These are phyloP conservation scores for Backusella macrospora DNA, from an alignment of 192 early-diverging fungal genomes.

Conservation along the genomic window DNA sequence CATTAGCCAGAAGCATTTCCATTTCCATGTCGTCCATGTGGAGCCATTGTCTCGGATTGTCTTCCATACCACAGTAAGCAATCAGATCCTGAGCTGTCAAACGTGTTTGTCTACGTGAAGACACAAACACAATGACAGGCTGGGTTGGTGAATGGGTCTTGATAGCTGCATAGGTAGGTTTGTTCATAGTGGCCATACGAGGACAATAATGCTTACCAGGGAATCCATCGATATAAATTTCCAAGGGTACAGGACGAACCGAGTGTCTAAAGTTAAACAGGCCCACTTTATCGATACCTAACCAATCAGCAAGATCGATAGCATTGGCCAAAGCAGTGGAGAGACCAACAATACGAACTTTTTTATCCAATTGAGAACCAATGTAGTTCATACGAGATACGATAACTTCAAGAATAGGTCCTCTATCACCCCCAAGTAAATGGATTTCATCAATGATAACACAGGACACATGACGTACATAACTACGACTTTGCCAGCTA, in stretches of 20 bases:
- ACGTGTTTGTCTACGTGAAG: slow-evolving; percentile 94
- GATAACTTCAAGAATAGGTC: slow-evolving; percentile 97
- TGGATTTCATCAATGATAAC: slow-evolving; percentile 99
- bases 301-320: slow-evolving; percentile 94
- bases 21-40: slow-evolving; percentile 83
- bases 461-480: slow-evolving; percentile 84
- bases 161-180: slow-evolving; percentile 94
- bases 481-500: slow-evolving; percentile 87
- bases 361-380: slow-evolving; percentile 69
- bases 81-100: slow-evolving; percentile 97
- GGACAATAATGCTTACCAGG: slow-evolving; percentile 97
- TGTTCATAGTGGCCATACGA: slow-evolving; percentile 98
- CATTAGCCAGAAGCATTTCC: slow-evolving; percentile 67
- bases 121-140: slow-evolving; percentile 98
- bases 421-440: slow-evolving; percentile 93
- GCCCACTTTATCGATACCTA: slow-evolving; percentile 83
- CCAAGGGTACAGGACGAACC: slow-evolving; percentile 95
- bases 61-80: slow-evolving; percentile 88
- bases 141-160: slow-evolving; percentile 91
- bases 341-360: slow-evolving; percentile 92
- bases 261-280: slow-evolving; percentile 97
- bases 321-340: slow-evolving; percentile 98
- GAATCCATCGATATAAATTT: slow-evolving; percentile 97
- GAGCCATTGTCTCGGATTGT: slow-evolving; percentile 89
- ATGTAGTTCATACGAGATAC: slow-evolving; percentile 99